These are phyloP conservation scores for Dothistroma pini DNA, from an alignment of 2,329 filamentous ascomycete genomes.

Conservation along the genomic window DNA sequence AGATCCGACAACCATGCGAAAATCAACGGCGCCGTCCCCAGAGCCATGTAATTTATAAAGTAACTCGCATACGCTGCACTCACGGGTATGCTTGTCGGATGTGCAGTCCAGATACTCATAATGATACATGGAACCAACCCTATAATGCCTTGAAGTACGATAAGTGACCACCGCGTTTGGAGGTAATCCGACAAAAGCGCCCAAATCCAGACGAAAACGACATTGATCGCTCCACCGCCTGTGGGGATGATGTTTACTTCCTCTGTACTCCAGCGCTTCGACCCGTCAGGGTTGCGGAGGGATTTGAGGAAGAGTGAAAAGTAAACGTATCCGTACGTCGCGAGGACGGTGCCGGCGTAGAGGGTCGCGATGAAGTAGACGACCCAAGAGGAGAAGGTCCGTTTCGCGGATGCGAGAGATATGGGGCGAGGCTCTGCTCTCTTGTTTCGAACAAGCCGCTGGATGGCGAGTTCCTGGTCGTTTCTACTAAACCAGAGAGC, in stretches of 20 bases:
- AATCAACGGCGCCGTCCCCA: conserved; percentile 52
- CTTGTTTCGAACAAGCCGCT: conserved; percentile 43
- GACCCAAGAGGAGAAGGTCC: conserved; percentile 45
- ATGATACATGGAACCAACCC: too few species aligned
- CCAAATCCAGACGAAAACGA: conserved; percentile 54
- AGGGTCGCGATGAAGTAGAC: conserved; percentile 46
- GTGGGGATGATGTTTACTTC: conserved; percentile 51
- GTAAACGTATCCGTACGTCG: conserved; percentile 48
- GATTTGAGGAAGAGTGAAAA: conserved; percentile 45
- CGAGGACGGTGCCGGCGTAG: conserved; percentile 47
- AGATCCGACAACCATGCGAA: conserved; percentile 53
- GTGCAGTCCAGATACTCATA: too few species aligned
- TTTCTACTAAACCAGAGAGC: conserved; percentile 47
- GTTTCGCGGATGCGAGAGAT: conserved; percentile 43
- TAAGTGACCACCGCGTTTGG: conserved; percentile 50
- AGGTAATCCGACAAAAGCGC: conserved; percentile 51
- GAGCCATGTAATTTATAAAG: conserved; percentile 48
- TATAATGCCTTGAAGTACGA: conserved; percentile 21
- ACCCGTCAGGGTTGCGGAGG: conserved; percentile 42
- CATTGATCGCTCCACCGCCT: conserved; percentile 47
- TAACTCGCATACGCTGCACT: conserved; percentile 51
- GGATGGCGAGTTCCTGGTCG: conserved; percentile 43
- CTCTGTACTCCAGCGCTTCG: conserved; percentile 41
- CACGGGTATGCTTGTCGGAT: conserved; percentile 33
- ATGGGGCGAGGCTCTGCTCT: conserved; percentile 47